Evolutionary conservation across 495 filamentous ascomycete species (phyloP), one percentile per base, ranked within the genome.

Genomic region (Hapsidospora chrysogenum): DNA sequence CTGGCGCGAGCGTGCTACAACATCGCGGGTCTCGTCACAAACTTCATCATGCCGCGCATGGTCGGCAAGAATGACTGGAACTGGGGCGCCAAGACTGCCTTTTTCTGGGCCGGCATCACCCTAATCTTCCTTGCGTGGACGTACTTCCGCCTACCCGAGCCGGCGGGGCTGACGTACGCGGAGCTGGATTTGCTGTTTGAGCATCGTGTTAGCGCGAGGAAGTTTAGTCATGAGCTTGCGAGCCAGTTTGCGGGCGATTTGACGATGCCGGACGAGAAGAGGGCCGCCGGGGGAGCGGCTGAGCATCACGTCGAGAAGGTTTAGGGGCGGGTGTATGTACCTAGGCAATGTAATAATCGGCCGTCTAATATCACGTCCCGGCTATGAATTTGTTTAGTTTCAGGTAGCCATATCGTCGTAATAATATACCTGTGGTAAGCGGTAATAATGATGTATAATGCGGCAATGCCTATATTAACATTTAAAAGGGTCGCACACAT

Each of bases 31-130:
- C 46, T 59, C 13, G 39, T 53, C 21, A 43, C 38, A 9, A 50
- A 47, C 17, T 42, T 56, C 14, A 40, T 59, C 2, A 29, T 46
- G 10, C 53, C 52, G 0, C 59, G 63, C 17, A 64, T 65, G 58
- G 45, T 71, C 31, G 63, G 58, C 18, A 58, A 58, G 1, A 46
- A 45, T 0, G 62, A 52, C 6, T 60, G 59, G 55, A 52, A 58
- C 31, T 64, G 62, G 62, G 41, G 43, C 3, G 46, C 33, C 37
- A 53, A 52, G 32, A 33, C 32, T 6, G 61, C 43, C 1, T 65
- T 65, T 49, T 65, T 67, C 38, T 65, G 56, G 56, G 58, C 46
- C 13, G 61, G 53, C 0, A 41, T 44, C 22, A 53, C 47, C 38
- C 44, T 54, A 29, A 34, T 54, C 19, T 59, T 49, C 10, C n/a